Percentiles rank a stretch among this genome's conserved stretches.
Conservation (phyloP, 2,329 filamentous ascomycete species). For the Stromatinia cepivora region DNA sequence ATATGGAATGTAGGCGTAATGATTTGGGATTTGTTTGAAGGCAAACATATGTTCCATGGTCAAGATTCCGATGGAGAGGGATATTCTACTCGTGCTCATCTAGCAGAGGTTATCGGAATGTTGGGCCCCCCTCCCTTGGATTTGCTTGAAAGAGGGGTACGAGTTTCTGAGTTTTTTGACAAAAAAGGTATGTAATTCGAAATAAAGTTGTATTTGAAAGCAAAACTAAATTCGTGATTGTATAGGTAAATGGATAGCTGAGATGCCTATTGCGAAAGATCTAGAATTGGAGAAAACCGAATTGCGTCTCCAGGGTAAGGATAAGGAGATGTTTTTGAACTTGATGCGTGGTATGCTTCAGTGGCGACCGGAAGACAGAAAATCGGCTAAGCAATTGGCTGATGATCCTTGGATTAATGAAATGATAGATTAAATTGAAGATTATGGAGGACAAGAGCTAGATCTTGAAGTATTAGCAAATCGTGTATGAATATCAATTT, state of each 20-base stretch:
- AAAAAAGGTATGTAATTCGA: slow-evolving; percentile 30
- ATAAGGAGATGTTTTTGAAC: slow-evolving; percentile 40
- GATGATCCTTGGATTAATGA: slow-evolving; percentile 39
- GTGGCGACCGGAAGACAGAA: slow-evolving; percentile 41
- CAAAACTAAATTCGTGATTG: background rate
- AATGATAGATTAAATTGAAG: background rate
- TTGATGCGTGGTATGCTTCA: slow-evolving; percentile 41
- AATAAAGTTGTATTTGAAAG: no score
- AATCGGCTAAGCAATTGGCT: slow-evolving; percentile 40
- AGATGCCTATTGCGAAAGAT: slow-evolving; percentile 9
- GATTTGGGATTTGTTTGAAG: slow-evolving; percentile 39
- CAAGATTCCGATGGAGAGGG: slow-evolving; percentile 29
- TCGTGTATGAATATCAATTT: background rate
- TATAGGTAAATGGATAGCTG: background rate
- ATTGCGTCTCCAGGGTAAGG: slow-evolving; percentile 35
- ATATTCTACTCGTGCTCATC: slow-evolving; percentile 31
- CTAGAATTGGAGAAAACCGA: slow-evolving; percentile 15
- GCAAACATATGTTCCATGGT: slow-evolving; percentile 31
- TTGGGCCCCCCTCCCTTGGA: slow-evolving; percentile 37
- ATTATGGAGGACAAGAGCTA: background rate
- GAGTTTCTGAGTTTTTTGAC: slow-evolving; percentile 36
- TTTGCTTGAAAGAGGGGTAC: slow-evolving; percentile 34
- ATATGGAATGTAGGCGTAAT: slow-evolving; percentile 43
- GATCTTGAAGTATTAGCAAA: background rate
- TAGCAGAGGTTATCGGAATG: slow-evolving; percentile 37